Base-by-base conservation (phyloP, 164 flowering plant genomes). In the Vitis riparia region DNA sequence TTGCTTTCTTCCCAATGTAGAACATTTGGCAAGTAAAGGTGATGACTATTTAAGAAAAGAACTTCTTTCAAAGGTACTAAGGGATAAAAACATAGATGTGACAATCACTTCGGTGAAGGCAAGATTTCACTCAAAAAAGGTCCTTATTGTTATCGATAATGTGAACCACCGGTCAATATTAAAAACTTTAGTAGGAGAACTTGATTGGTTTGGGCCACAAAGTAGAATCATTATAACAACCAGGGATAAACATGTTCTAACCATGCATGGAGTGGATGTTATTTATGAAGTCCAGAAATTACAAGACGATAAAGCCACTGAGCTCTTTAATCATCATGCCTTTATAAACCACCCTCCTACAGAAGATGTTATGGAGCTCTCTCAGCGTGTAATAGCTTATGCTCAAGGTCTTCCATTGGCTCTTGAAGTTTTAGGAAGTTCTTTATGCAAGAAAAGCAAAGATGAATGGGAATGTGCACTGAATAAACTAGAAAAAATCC, bases 181-280 rank as follows among this genome's bases (percentile, higher is more conserved):
- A 5, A 17, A 60, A 29, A 60, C 11, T 12, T 44, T 60, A 19
- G 63, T 59, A 4, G 17, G 60, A 19, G 23, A 56, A 16, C 55
- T 49, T 62, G 55, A 37, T 6, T 55, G 55, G 55, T 51, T 65
- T 32, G 49, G 30, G 13, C 19, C 16, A 7, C 68, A 68, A 58
- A 71, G 73, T 64, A 71, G 51, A 48, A 71, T 71, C 15, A 64
- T 71, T 30, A 71, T 71, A 48, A 71, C 73, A 55, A 44, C 62
- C 10, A 63, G 73, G 47, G 50, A 63, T 48, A 13, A 19, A 27
- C 27, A 23, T 23, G 27, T 73, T 1, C 55, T 73, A 27, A 17
- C 27, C 27, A 1, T 23, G 27, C 27, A 11, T 50, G 15, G 17
- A 19, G 61, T 62, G 13, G 30, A 48, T 12, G 8, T 5, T 0